These are phyloP conservation scores for Globisporangium megalacanthum DNA, from an alignment of 352 stramenopile genomes.

Conservation along the genomic window DNA sequence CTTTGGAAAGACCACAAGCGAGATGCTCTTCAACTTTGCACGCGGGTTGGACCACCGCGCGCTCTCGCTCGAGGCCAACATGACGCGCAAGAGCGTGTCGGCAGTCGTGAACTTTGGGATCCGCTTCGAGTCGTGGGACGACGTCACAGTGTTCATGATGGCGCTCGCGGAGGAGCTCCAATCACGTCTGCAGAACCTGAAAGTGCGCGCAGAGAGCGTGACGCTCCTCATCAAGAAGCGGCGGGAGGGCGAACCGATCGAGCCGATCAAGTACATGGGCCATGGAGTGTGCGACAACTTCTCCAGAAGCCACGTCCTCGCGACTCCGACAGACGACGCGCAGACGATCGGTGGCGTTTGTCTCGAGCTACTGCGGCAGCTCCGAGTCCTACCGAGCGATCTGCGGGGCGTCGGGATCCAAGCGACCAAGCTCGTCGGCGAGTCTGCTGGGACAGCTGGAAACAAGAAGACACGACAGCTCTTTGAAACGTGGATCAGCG, in stretches of 20 bases:
- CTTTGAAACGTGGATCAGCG: constrained; percentile 51
- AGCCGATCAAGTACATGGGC: constrained; percentile 86
- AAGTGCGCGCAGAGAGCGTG: constrained; percentile 52
- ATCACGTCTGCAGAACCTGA: constrained; percentile 49
- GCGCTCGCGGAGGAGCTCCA: constrained; percentile 74
- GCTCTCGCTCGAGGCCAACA: constrained; percentile 62
- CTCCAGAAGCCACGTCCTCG: constrained; percentile 63
- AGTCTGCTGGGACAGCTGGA: constrained; percentile 5
- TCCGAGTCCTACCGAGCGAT: constrained; percentile 55
- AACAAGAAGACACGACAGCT: constrained; percentile 24
- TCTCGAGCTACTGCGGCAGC: constrained; percentile 56
- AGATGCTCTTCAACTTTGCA: constrained; percentile 73
- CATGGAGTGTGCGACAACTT: constrained; percentile 84
- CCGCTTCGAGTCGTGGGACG: constrained; percentile 72
- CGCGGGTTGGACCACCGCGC: constrained; percentile 68
- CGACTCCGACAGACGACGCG: constrained; percentile 49
- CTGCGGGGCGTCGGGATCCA: constrained; percentile 73
- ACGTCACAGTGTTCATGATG: constrained; percentile 78
- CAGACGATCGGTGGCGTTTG: constrained; percentile 40
- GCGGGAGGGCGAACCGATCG: constrained; percentile 47
- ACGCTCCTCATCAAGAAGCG: constrained; percentile 87
- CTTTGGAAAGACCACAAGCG: constrained; percentile 64
- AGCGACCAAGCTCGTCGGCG: constrained; percentile 54
- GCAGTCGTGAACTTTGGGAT: constrained; percentile 93
- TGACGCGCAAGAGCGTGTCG: constrained; percentile 85